Evolutionary conservation across 1,139 yeast species (phyloP).

Genomic region (Saccharomyces hybrid): DNA sequence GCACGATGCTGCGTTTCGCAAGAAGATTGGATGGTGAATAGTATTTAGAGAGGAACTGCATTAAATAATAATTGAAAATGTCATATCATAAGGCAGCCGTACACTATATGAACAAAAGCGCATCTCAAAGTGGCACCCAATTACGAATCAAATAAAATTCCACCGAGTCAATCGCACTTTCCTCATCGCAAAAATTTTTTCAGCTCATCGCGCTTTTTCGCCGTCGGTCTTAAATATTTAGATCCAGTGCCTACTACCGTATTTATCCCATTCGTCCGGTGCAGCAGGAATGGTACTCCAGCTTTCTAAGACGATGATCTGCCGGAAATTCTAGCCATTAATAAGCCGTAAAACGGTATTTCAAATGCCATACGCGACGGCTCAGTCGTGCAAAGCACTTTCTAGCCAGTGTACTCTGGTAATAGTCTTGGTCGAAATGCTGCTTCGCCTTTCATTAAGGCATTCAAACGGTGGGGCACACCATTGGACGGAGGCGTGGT

Average conservation of each 20-base stretch:
- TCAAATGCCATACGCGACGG: not conserved
- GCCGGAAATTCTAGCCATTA: not conserved
- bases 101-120: not conserved
- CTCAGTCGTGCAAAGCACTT: not conserved
- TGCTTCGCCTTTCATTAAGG: not conserved
- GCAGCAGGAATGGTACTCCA: not conserved
- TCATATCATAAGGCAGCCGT: not conserved
- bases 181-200: not conserved
- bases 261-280: not conserved
- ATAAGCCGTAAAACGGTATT: not conserved
- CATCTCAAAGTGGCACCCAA: not conserved
- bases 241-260: not conserved
- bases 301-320: not conserved
- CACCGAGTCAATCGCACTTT: not conserved
- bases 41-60: not conserved
- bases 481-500: not conserved
- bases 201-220: not conserved
- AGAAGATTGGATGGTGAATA: not conserved
- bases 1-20: not conserved
- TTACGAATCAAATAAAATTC: not conserved
- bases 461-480: not conserved
- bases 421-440: not conserved
- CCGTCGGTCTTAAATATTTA: not conserved
- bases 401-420: not conserved
- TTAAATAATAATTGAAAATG: not conserved